Evolutionary conservation across 2,329 filamentous ascomycete genomes (phyloP).

Genomic region (Penicillium sp.): DNA sequence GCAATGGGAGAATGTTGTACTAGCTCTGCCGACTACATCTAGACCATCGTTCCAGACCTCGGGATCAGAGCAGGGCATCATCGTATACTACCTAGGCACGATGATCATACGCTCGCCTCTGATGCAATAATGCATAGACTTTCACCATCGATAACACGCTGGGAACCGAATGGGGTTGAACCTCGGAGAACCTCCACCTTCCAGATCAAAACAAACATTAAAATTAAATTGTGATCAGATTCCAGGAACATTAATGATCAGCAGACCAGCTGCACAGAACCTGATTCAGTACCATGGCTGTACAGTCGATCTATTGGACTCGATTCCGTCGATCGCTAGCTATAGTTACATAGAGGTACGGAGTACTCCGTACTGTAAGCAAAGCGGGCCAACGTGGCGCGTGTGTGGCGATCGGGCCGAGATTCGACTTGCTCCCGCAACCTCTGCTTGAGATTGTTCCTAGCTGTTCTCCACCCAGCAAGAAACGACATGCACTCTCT

Average conservation of each 20-base stretch:
- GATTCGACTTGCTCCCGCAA: conserved; percentile 13
- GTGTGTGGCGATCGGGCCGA: conserved; percentile 16
- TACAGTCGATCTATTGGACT: no score
- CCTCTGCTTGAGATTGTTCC: conserved; percentile 5
- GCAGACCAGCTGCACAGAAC: no score
- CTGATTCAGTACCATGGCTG: no score
- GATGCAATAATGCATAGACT: conserved; percentile 13
- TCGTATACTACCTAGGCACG: conserved; percentile 9
- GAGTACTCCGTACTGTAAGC: background rate
- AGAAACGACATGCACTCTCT: conserved; percentile 20
- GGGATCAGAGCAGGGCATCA: conserved; percentile 6
- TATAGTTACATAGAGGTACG: background rate
- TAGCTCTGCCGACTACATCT: background rate
- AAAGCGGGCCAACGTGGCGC: background rate
- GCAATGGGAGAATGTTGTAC: background rate
- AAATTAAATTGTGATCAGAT: no score
- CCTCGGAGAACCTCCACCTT: background rate
- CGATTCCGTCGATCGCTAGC: no score
- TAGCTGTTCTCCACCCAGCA: background rate
- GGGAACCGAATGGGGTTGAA: background rate
- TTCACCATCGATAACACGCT: background rate
- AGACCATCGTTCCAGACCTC: background rate
- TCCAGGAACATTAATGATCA: no score
- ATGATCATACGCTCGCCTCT: conserved; percentile 5
- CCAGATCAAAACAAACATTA: no score